Percentiles rank a stretch among this genome's conserved stretches.
phyloP scores from a whole-genome alignment of 441 rosid genomes.

The Populus hybrid region DNA sequence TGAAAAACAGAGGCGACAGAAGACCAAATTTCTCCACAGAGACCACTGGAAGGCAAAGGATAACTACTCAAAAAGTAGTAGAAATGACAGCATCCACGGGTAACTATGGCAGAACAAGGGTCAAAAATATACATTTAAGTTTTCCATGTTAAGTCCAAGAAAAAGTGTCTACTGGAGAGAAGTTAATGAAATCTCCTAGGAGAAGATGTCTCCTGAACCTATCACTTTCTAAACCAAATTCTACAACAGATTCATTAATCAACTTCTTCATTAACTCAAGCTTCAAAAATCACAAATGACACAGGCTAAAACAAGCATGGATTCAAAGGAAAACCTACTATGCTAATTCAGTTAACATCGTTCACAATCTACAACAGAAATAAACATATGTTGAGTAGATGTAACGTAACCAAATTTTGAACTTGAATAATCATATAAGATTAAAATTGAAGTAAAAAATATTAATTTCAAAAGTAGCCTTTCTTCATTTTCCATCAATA shows the following conservation, averaged over 20 bases:
- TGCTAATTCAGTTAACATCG: conserved; percentile 5
- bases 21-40: neutral
- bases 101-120: neutral
- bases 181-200: neutral
- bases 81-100: neutral
- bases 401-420: neutral
- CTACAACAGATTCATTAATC: neutral
- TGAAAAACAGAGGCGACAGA: neutral
- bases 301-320: neutral
- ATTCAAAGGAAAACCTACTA: neutral
- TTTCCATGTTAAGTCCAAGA: neutral
- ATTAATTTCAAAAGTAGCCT: neutral
- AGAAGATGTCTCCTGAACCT: conserved; percentile 1
- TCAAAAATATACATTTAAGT: conserved; percentile 8
- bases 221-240: conserved; percentile 2
- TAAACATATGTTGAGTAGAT: neutral
- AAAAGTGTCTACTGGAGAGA: conserved; percentile 1
- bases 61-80: neutral
- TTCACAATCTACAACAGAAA: conserved; percentile 7
- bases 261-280: neutral
- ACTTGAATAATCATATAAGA: neutral
- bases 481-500: neutral
- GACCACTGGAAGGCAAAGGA: neutral
- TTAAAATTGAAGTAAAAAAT: too few relatives aligned
- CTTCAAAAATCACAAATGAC: neutral